phyloP scores from a whole-genome alignment of 2,329 filamentous ascomycete species.

The Teratosphaeria gauchensis region DNA sequence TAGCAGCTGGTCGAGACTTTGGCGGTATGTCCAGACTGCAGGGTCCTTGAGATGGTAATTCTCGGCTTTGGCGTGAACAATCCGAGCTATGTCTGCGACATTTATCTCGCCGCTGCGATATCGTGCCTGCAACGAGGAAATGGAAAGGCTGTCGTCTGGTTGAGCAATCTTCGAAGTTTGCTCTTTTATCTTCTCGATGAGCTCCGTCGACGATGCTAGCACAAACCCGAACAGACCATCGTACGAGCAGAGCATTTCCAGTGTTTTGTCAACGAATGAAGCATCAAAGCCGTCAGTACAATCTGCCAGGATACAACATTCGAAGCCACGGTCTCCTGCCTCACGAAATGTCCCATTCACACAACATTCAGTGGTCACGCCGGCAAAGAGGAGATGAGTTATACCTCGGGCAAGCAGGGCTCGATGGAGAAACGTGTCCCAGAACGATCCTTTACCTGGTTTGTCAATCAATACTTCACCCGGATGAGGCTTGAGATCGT shows the following conservation, averaged over 20 bases:
- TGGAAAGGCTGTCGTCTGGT: conserved; percentile 33
- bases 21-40: conserved; percentile 43
- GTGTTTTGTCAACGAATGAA: conserved; percentile 36
- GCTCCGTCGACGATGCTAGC: conserved; percentile 29
- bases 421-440: conserved; percentile 46
- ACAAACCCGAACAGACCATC: conserved; percentile 46
- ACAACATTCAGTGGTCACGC: conserved; percentile 51
- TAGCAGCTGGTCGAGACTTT: conserved; percentile 30
- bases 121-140: conserved; percentile 33
- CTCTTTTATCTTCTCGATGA: conserved; percentile 21
- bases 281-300: conserved; percentile 42
- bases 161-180: conserved; percentile 21
- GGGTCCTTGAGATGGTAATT: conserved; percentile 39
- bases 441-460: conserved; percentile 51
- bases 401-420: conserved; percentile 45
- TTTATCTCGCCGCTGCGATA: conserved; percentile 38
- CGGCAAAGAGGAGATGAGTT: conserved; percentile 49
- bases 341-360: conserved; percentile 48
- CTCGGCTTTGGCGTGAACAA: conserved; percentile 39
- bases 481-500: conserved; percentile 42
- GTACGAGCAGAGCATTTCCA: conserved; percentile 43
- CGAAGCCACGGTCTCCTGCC: conserved; percentile 51
- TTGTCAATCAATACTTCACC: conserved; percentile 49
- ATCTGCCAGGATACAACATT: conserved; percentile 45
- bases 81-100: conserved; percentile 32